Evolutionary conservation across 164 flowering plant genomes (phyloP).

Genomic region (Saururus chinensis): DNA sequence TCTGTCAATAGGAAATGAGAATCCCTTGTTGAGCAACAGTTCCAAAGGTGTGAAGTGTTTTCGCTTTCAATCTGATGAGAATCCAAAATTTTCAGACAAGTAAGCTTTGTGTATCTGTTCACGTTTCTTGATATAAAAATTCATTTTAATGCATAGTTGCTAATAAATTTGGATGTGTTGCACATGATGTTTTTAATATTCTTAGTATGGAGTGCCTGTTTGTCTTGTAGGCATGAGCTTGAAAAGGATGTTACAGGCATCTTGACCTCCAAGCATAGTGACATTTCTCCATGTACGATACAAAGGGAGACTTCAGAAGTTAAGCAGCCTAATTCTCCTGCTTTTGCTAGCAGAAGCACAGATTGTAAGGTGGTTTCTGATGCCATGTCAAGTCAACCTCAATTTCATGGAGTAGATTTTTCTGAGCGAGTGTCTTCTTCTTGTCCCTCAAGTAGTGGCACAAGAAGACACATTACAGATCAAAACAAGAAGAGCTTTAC

Average conservation of each 20-base stretch:
- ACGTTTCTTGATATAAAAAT: neutral
- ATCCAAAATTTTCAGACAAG: slow-evolving; percentile 19
- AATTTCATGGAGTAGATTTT: slow-evolving; percentile 21
- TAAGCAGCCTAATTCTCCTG: slow-evolving; percentile 13
- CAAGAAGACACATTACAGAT: slow-evolving; percentile 25
- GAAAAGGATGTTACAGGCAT: slow-evolving; percentile 18
- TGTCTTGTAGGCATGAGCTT: slow-evolving; percentile 24
- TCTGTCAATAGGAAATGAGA: slow-evolving; percentile 10
- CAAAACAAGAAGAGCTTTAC: slow-evolving; percentile 16
- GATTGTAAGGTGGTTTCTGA: slow-evolving; percentile 24
- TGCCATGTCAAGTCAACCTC: slow-evolving; percentile 23
- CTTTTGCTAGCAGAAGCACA: slow-evolving; percentile 12
- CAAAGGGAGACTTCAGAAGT: slow-evolving; percentile 23
- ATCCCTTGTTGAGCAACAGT: neutral
- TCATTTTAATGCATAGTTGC: neutral
- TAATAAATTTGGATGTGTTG: too few relatives aligned
- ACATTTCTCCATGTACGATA: slow-evolving; percentile 10
- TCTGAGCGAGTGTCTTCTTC: slow-evolving; percentile 24
- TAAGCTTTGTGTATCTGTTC: slow-evolving; percentile 20
- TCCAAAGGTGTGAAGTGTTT: slow-evolving; percentile 13
- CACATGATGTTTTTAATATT: too few relatives aligned
- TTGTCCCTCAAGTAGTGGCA: slow-evolving; percentile 26
- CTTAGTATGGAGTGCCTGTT: slow-evolving; percentile 1
- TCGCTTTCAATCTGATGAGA: slow-evolving; percentile 16
- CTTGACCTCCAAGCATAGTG: slow-evolving; percentile 12